Percentiles rank a stretch among this genome's conserved stretches.
These are phyloP conservation scores for Butyriboletus loyo DNA, from an alignment of 768 basidiomycete genomes.

Conservation along the genomic window DNA sequence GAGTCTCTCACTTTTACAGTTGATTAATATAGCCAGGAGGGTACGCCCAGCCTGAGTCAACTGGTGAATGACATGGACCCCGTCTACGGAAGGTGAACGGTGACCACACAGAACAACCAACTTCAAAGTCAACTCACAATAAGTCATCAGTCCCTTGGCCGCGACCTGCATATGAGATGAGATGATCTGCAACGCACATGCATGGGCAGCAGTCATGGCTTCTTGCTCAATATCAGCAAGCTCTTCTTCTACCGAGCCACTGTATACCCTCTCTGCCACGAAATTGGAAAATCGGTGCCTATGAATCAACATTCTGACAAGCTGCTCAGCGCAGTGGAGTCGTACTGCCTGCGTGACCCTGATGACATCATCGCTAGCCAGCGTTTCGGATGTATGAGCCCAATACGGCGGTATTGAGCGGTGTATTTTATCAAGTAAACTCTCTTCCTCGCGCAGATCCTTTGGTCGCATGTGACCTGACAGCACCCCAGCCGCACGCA, in stretches of 20 bases:
- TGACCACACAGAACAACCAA: constrained; percentile 4
- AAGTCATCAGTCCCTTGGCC: constrained; percentile 89
- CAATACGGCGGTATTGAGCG: constrained; percentile 70
- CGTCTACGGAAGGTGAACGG: constrained; percentile 49
- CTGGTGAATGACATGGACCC: constrained; percentile 94
- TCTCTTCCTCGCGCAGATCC: constrained; percentile 77
- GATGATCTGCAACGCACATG: constrained; percentile 78
- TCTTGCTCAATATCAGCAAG: constrained; percentile 70
- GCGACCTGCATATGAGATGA: constrained; percentile 82
- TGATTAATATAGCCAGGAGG: constrained; percentile 80
- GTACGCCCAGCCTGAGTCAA: constrained; percentile 92
- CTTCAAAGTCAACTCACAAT: constrained; percentile 57
- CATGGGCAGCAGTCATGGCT: constrained; percentile 73
- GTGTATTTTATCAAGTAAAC: constrained; percentile 76
- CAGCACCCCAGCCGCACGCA: constrained; percentile 66
- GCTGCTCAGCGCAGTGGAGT: constrained; percentile 84
- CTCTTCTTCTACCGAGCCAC: constrained; percentile 44
- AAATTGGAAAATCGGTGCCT: constrained; percentile 81
- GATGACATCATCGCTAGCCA: constrained; percentile 82
- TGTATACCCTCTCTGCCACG: constrained; percentile 63
- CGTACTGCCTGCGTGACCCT: constrained; percentile 86
- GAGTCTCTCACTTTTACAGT: constrained; percentile 78
- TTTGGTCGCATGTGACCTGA: constrained; percentile 58
- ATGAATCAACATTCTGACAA: constrained; percentile 83
- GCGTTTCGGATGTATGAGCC: constrained; percentile 76